Evolutionary conservation across 176 grass and related monocot genomes (phyloP).

Genomic region (Aegilops speltoides): DNA sequence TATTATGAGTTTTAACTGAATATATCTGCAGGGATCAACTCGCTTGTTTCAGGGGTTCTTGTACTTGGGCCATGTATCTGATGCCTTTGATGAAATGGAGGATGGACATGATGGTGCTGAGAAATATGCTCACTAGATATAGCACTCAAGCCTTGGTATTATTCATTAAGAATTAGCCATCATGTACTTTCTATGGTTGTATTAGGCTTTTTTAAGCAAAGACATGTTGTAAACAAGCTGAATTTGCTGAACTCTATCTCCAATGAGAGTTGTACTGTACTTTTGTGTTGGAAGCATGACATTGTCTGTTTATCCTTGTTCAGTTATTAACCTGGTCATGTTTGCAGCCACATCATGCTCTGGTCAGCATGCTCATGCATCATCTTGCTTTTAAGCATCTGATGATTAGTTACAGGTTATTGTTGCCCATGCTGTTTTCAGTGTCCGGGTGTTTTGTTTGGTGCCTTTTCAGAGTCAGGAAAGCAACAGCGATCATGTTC

Average conservation of each 20-base stretch:
- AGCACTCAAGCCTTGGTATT: background rate
- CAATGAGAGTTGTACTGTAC: background rate
- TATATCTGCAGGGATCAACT: background rate
- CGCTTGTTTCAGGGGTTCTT: background rate
- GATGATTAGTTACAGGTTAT: background rate
- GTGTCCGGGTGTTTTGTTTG: background rate
- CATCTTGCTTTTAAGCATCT: background rate
- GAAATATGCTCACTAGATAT: background rate
- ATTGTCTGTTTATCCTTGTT: background rate
- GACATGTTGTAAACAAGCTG: background rate
- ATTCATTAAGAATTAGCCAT: background rate
- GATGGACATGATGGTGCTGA: background rate
- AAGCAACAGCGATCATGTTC: background rate
- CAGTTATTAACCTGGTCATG: background rate
- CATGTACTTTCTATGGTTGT: background rate
- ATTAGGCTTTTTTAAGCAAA: background rate
- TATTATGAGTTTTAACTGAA: background rate
- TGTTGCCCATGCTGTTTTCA: background rate
- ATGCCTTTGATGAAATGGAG: slow-evolving; percentile 1
- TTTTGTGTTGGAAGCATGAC: background rate
- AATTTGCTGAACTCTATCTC: slow-evolving; percentile 1
- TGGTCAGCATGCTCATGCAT: background rate
- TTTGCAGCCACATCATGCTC: background rate
- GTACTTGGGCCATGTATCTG: background rate
- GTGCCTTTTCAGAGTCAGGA: background rate